Base-by-base conservation (phyloP, 108 stramenopile genomes). In the Cylindrotheca closterium region DNA sequence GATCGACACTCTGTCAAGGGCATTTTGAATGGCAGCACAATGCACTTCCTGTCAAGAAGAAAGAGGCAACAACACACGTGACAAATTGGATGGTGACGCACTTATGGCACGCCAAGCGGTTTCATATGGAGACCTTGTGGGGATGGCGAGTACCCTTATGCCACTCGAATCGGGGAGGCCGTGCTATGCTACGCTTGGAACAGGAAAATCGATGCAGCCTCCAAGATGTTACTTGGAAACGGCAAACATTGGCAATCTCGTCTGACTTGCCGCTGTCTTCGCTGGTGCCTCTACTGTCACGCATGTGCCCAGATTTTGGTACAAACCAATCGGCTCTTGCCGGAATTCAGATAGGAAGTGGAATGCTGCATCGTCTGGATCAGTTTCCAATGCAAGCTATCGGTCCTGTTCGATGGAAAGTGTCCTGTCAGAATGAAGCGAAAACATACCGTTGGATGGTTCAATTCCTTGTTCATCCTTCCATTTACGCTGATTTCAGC, bases 71-170 rank as follows among this genome's bases (percentile, higher is more conserved):
- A 70, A 61, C 51, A 51, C 46, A 23, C 5, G 26, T 26, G 50
- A 3, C 46, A 46, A 33, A 37, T 65, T 93, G 92, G 92, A 84
- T 90, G 55, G 55, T 77, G 22, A 90, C 88, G 26, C 92, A 93
- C 46, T 45, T 85, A 4, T 93, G 92, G 92, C 89, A 93, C 59
- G 78, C 85, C 30, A 90, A 93, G 71, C 81, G 92, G 42, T 93
- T 93, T 77, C 88, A 87, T 37, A 83, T 88, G 68, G 56, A 63
- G 27, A 29, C 64, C 28, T 26, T 89, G 54, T 82, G 73, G 72
- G 73, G 79, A 25, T 90, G 85, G 92, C 58, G 70, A 4, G 67
- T 93, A 25, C 92, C 92, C 22, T 54, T 93, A 27, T 52, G 74
- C 30, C 87, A 93, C 66, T 72, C 71, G 31, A 86, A 88, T 67